These are phyloP conservation scores for Rubroboletus pulcherrimus DNA, from an alignment of 768 basidiomycete genomes.

Conservation along the genomic window DNA sequence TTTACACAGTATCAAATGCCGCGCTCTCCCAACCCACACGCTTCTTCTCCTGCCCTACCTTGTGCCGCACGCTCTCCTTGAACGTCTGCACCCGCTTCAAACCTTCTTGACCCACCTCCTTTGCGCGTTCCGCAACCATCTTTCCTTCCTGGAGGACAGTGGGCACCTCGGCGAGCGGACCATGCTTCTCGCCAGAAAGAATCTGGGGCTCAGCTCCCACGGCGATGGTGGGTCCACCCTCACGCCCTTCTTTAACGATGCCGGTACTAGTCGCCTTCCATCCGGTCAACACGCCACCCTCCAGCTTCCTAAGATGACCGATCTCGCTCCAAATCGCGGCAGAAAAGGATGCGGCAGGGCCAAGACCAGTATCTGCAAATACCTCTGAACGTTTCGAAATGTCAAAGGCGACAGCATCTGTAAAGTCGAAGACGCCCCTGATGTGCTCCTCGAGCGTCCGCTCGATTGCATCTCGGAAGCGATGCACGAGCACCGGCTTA, in stretches of 20 bases:
- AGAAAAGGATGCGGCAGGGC: constrained; percentile 44
- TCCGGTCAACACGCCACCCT: constrained; percentile 35
- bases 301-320: constrained; percentile 47
- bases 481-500: constrained; percentile 54
- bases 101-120: constrained; percentile 33
- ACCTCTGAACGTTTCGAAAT: constrained; percentile 54
- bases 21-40: constrained; percentile 46
- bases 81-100: constrained; percentile 39
- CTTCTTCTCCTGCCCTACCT: constrained; percentile 36
- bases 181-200: constrained; percentile 60
- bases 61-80: constrained; percentile 40
- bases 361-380: constrained; percentile 60
- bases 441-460: constrained; percentile 55
- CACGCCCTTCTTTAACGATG: constrained; percentile 48
- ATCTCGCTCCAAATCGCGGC: constrained; percentile 69
- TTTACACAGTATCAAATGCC: constrained; percentile 39
- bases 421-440: constrained; percentile 45
- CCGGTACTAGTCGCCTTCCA: constrained; percentile 63
- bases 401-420: constrained; percentile 59
- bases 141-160: neutral
- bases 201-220: constrained; percentile 76
- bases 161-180: constrained; percentile 43
- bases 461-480: constrained; percentile 60
- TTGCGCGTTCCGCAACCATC: constrained; percentile 33
- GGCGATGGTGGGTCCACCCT: constrained; percentile 43